These are phyloP conservation scores for Talaromyces thailandensis DNA, from an alignment of 495 filamentous ascomycete genomes.

Conservation along the genomic window DNA sequence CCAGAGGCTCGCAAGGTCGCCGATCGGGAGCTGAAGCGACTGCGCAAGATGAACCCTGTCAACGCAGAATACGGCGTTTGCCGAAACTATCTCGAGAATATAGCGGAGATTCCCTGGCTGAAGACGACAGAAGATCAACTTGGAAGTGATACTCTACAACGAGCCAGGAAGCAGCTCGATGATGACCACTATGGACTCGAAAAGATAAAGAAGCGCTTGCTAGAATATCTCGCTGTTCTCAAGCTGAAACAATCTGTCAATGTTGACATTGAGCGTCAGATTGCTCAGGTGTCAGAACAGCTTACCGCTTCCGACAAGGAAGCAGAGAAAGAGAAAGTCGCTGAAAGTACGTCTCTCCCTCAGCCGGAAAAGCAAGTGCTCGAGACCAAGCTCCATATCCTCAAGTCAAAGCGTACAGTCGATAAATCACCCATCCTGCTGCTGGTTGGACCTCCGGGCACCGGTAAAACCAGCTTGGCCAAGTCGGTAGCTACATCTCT, in stretches of 20 bases:
- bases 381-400: constrained; percentile 53
- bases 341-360: constrained; percentile 22
- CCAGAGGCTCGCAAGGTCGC: constrained; percentile 77
- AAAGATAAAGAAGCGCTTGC: constrained; percentile 91
- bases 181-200: constrained; percentile 95
- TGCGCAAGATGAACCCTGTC: constrained; percentile 90
- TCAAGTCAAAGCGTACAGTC: constrained; percentile 67
- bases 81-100: constrained; percentile 89
- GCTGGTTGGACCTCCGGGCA: constrained; percentile 88
- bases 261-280: constrained; percentile 65
- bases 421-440: constrained; percentile 96
- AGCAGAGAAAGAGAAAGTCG: constrained; percentile 19
- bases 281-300: constrained; percentile 56
- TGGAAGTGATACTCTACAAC: constrained; percentile 66
- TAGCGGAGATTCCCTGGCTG: constrained; percentile 92
- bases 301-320: constrained; percentile 33
- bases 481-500: constrained; percentile 86
- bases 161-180: constrained; percentile 83
- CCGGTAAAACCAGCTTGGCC: constrained; percentile 95
- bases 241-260: constrained; percentile 89
- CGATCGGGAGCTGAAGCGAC: constrained; percentile 75
- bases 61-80: constrained; percentile 94
- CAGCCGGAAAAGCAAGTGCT: constrained; percentile 37
- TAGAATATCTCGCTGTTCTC: constrained; percentile 94
- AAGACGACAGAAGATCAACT: constrained; percentile 79